A percentile compares a stretch with the other conserved stretches of the same genome.
These are phyloP conservation scores for Leucocoprinus sp. DNA, from an alignment of 768 basidiomycete genomes.

Conservation along the genomic window DNA sequence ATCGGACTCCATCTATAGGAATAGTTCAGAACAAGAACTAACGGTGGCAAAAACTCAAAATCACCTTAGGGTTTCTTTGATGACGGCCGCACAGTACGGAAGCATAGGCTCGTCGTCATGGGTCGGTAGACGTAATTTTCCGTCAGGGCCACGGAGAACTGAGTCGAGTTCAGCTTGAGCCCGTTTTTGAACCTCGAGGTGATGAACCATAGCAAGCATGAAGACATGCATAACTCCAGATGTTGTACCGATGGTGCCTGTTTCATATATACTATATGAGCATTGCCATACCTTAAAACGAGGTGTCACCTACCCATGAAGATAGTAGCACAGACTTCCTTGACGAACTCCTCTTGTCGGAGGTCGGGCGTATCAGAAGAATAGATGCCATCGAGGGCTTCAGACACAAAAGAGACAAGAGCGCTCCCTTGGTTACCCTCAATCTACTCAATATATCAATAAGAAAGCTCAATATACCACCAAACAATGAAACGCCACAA, in stretches of 20 bases:
- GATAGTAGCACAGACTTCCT: conserved; percentile 22
- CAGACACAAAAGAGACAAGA: conserved; percentile 9
- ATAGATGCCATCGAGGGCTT: conserved; percentile 12
- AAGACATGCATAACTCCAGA: conserved; percentile 32
- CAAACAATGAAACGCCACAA: neutral
- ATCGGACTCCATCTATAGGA: conserved; percentile 19
- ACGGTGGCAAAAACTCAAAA: neutral
- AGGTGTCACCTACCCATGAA: neutral
- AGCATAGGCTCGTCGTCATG: conserved; percentile 25
- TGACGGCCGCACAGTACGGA: conserved; percentile 26
- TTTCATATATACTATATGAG: conserved; percentile 3
- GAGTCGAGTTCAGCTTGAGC: conserved; percentile 26
- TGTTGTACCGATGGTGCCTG: conserved; percentile 46
- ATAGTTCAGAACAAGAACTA: neutral
- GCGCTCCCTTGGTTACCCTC: neutral
- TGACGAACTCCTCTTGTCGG: conserved; percentile 6
- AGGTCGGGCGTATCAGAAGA: conserved; percentile 1
- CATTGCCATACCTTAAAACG: neutral
- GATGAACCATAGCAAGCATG: conserved; percentile 32
- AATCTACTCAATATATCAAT: neutral
- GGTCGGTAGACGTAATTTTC: conserved; percentile 24
- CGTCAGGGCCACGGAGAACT: conserved; percentile 25
- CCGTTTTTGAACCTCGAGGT: conserved; percentile 27
- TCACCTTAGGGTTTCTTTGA: conserved; percentile 25
- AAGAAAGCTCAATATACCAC: neutral